Conservation (phyloP, 202 grass and related monocot genomes). For the Digitaria exilis region DNA sequence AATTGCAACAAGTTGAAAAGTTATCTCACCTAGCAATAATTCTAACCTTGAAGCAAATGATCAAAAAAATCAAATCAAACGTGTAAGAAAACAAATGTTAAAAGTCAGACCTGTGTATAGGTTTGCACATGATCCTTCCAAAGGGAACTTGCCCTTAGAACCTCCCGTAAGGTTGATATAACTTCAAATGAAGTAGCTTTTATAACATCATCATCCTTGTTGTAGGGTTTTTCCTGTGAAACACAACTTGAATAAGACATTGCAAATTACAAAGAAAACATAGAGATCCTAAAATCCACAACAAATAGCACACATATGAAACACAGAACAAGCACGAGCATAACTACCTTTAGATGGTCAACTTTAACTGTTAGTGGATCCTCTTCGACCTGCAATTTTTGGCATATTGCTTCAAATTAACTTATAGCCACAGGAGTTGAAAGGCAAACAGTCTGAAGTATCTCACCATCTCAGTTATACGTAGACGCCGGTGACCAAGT, state of each 20-base stretch:
- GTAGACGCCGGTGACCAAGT: slow-evolving; percentile 77
- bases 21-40: slow-evolving; percentile 18
- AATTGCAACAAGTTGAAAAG: background rate
- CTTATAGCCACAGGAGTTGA: slow-evolving; percentile 22
- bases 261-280: slow-evolving; percentile 18
- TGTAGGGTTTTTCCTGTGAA: slow-evolving; percentile 81
- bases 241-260: slow-evolving; percentile 36
- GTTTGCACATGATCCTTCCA: slow-evolving; percentile 99
- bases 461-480: slow-evolving; percentile 87
- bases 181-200: slow-evolving; percentile 99
- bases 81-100: slow-evolving; percentile 2
- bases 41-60: slow-evolving; percentile 13
- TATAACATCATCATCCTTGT: slow-evolving; percentile 94
- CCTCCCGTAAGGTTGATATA: slow-evolving; percentile 98
- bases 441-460: slow-evolving; percentile 32
- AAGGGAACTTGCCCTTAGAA: slow-evolving; percentile 82
- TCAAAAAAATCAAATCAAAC: background rate
- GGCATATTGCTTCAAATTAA: slow-evolving; percentile 32
- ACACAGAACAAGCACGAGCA: slow-evolving; percentile 19
- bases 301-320: slow-evolving; percentile 15
- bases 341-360: slow-evolving; percentile 89
- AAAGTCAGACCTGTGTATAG: slow-evolving; percentile 69
- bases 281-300: slow-evolving; percentile 18
- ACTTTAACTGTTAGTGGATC: slow-evolving; percentile 96
- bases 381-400: slow-evolving; percentile 79